These are phyloP conservation scores for Neonectria ditissima DNA, from an alignment of 2,329 filamentous ascomycete genomes.

Conservation along the genomic window DNA sequence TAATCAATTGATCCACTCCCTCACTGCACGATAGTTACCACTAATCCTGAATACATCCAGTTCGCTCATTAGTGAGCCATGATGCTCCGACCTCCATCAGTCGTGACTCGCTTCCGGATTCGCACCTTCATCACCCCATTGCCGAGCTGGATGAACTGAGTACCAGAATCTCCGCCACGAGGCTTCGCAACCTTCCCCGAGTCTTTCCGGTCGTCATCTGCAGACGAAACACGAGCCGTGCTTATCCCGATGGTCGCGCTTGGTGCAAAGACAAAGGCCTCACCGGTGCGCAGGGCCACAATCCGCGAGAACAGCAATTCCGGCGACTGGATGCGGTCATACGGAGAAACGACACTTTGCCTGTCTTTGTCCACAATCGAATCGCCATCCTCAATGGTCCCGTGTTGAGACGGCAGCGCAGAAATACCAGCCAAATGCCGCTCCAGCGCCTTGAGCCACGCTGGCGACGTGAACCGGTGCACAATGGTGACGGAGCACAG, in stretches of 20 bases:
- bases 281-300: neutral
- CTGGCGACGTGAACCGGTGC: conserved; percentile 76
- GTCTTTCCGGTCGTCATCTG: neutral
- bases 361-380: neutral
- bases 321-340: neutral
- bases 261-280: neutral
- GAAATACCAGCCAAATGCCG: conserved; percentile 58
- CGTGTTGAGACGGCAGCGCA: conserved; percentile 30
- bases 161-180: neutral
- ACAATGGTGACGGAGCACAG: conserved; percentile 79
- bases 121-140: conserved; percentile 55
- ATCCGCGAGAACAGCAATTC: neutral
- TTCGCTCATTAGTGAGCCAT: conserved; percentile 50
- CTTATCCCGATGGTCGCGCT: neutral
- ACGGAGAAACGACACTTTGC: neutral
- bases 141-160: conserved; percentile 44
- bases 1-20: neutral
- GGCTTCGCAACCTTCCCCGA: neutral
- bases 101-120: conserved; percentile 56
- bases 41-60: neutral
- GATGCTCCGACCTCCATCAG: conserved; percentile 59
- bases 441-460: conserved; percentile 65
- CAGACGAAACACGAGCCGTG: neutral
- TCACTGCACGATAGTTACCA: too few species aligned
- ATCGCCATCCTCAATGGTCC: neutral